Base-by-base conservation (phyloP, 2,329 filamentous ascomycete species). In the Xylariomycetidae sp. region DNA sequence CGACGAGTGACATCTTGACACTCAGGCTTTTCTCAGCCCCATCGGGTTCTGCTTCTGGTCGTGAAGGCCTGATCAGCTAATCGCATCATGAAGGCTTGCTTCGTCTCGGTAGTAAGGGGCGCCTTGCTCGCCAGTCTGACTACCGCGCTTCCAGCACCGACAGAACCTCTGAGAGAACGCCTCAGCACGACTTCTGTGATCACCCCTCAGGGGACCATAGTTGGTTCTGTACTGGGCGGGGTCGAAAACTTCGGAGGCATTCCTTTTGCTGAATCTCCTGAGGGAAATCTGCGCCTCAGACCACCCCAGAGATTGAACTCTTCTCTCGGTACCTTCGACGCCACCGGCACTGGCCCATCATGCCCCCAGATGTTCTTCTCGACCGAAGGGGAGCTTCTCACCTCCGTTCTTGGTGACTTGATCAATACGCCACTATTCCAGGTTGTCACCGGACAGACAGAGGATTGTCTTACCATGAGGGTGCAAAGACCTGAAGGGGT, bases 201-300 rank as follows among this genome's bases (percentile, higher is more conserved):
- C 23, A 49, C 42, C 12, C 37, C 50, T 8, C 50, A 46, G 17
- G 55, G 55, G 7, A 57, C 53, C 7, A 35, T 58, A 12, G 38
- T 56, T 13, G 55, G 55, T n/a, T 41, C 50, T 9, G 45, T 45
- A 3, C 7, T 38, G 1, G 37, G 41, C 26, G 42, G 37, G 11
- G 69, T 87, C 14, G 85, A 90, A 37, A 74, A 67, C 16, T 89
- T 86, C 63, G 77, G 73, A 35, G 84, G 80, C 15, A 86, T 92
- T 36, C 85, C 85, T 3, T 92, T 80, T 50, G 84, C 85, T 3
- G 66, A 85, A 41, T 72, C 83, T 2, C 85, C 85, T 0, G 68
- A 74, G 0, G 83, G 81, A 0, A 55, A 66, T 3, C 64, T 87
- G 16, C 78, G 86, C 12, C 70, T 92, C 20, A 80, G 74, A 51